Percentiles rank a stretch among this genome's conserved stretches.
Conservation (phyloP, 163 green algal genomes). For the Scenedesmus sp. region DNA sequence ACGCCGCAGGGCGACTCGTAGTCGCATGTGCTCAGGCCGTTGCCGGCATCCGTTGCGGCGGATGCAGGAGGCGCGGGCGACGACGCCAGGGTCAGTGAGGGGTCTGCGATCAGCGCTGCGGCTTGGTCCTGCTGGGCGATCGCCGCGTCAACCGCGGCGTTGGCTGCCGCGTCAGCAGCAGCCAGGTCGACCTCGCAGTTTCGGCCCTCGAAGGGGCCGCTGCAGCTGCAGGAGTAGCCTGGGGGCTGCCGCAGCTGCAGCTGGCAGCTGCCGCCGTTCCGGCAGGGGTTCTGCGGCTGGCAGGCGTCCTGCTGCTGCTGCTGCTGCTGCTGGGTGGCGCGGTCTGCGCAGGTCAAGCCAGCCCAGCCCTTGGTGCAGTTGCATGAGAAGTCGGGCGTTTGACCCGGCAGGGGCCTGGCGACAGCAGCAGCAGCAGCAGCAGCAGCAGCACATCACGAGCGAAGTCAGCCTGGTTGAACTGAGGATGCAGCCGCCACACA, state of each 20-base stretch:
- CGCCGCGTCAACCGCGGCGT: neutral
- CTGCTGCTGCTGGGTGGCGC: neutral
- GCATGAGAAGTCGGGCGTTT: neutral
- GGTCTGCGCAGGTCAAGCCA: neutral
- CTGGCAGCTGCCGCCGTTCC: neutral
- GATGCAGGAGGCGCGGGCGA: neutral
- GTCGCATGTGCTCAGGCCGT: neutral
- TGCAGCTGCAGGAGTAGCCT: neutral
- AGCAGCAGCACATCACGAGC: neutral
- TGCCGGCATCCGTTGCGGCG: neutral
- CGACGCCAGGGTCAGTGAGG: too few species aligned
- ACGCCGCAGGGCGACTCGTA: neutral
- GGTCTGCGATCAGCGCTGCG: neutral
- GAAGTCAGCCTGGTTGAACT: too few species aligned
- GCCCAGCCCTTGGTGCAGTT: slow-evolving; percentile 1
- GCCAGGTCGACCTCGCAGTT: neutral
- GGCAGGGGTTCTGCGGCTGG: neutral
- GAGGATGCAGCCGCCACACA: too few species aligned
- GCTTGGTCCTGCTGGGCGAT: neutral
- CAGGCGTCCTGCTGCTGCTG: neutral
- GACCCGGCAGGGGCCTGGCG: neutral
- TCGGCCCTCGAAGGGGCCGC: neutral
- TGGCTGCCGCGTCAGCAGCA: neutral
- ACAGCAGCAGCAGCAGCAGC: neutral
- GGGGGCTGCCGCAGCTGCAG: neutral